Conservation (phyloP, 352 stramenopile genomes). For the Phytophthora meadii region DNA sequence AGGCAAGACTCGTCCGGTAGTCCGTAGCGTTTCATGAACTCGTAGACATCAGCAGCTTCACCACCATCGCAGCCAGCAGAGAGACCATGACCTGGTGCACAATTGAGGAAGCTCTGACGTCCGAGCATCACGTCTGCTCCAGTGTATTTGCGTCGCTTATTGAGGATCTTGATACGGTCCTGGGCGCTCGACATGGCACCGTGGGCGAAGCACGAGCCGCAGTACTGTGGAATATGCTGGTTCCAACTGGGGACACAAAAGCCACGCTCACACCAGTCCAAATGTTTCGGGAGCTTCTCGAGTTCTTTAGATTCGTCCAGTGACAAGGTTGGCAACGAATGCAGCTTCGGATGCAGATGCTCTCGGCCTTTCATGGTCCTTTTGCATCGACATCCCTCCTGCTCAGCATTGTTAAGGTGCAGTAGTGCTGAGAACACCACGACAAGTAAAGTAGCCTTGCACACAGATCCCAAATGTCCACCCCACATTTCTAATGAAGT, state of each 20-base stretch:
- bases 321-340: slow-evolving; percentile 48
- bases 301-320: slow-evolving; percentile 48
- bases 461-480: slow-evolving; percentile 13
- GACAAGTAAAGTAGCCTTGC: slow-evolving; percentile 18
- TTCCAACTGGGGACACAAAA: slow-evolving; percentile 87
- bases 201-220: slow-evolving; percentile 86
- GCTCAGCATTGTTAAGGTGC: slow-evolving; percentile 1
- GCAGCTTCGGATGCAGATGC: slow-evolving; percentile 65
- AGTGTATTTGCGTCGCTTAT: slow-evolving; percentile 62
- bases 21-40: slow-evolving; percentile 81
- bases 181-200: slow-evolving; percentile 76
- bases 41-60: slow-evolving; percentile 78
- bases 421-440: slow-evolving; percentile 24
- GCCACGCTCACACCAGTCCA: slow-evolving; percentile 92
- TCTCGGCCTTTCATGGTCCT: slow-evolving; percentile 81
- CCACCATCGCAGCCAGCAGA: slow-evolving; percentile 73
- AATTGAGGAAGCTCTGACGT: slow-evolving; percentile 86
- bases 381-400: slow-evolving; percentile 56
- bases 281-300: slow-evolving; percentile 59
- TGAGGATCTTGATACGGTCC: slow-evolving; percentile 87
- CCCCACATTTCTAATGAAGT: slow-evolving; percentile 19
- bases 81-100: slow-evolving; percentile 71
- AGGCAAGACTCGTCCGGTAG: slow-evolving; percentile 83
- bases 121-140: slow-evolving; percentile 82
- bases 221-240: slow-evolving; percentile 89